Conservation (phyloP, 768 basidiomycete genomes). For the Boletus pseudo-olivaceus region DNA sequence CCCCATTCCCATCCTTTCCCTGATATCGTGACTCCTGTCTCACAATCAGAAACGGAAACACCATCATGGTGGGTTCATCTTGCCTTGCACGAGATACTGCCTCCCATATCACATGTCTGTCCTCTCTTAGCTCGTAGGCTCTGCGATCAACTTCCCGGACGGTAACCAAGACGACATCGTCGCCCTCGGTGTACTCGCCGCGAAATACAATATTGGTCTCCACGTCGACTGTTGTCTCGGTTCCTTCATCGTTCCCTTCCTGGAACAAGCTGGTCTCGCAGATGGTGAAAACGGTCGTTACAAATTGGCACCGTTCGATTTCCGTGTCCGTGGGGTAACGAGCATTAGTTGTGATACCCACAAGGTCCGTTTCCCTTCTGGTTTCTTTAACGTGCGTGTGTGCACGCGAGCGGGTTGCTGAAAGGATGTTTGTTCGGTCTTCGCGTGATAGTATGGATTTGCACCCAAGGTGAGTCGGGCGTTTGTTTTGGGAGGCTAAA, state of each 20-base stretch:
- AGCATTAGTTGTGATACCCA: conserved; percentile 96
- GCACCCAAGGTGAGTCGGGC: conserved; percentile 70
- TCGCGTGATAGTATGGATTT: conserved; percentile 71
- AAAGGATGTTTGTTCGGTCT: neutral
- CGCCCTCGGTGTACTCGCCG: conserved; percentile 71
- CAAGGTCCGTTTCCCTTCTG: conserved; percentile 50
- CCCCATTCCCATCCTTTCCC: neutral
- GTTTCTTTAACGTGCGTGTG: neutral
- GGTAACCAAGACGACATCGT: conserved; percentile 86
- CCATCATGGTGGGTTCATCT: conserved; percentile 63
- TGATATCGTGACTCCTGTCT: conserved; percentile 1
- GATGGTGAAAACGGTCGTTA: conserved; percentile 51
- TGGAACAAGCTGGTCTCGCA: conserved; percentile 74
- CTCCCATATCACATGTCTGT: neutral
- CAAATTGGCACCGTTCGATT: conserved; percentile 77
- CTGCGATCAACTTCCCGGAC: conserved; percentile 81
- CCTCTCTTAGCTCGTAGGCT: conserved; percentile 67
- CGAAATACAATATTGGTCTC: conserved; percentile 71
- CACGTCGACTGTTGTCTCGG: conserved; percentile 97
- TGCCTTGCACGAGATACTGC: neutral
- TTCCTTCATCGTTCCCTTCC: conserved; percentile 90
- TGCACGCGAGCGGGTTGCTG: neutral
- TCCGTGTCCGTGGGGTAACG: conserved; percentile 86
- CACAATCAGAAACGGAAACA: conserved; percentile 68
- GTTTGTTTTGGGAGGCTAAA: neutral